Conservation (phyloP, 2,329 filamentous ascomycete genomes). For the Zalaria obscura region DNA sequence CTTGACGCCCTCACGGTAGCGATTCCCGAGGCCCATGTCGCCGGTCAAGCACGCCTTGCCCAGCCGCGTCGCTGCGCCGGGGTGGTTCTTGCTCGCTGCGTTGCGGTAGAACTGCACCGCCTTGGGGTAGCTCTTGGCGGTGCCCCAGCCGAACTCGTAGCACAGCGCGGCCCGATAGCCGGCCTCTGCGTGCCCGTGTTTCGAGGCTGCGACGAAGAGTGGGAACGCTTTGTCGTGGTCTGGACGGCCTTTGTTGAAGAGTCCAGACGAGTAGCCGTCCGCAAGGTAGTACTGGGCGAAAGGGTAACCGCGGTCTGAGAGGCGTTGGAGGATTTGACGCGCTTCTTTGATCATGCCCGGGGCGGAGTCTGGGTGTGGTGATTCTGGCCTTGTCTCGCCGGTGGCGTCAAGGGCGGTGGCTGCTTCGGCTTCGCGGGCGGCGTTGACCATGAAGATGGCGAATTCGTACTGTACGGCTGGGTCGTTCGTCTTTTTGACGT, state of each 20-base stretch:
- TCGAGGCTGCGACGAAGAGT: conserved; percentile 83
- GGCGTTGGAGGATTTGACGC: conserved; percentile 71
- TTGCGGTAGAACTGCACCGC: conserved; percentile 87
- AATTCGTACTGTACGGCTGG: conserved; percentile 88
- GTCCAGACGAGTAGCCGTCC: conserved; percentile 82
- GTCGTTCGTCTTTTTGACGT: conserved; percentile 94
- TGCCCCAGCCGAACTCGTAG: conserved; percentile 98
- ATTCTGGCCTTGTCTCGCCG: conserved; percentile 17
- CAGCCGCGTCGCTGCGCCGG: conserved; percentile 84
- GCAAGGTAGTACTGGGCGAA: conserved; percentile 97
- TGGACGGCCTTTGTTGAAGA: conserved; percentile 89
- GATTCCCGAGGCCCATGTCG: conserved; percentile 70
- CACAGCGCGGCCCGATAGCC: conserved; percentile 86
- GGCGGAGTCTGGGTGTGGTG: conserved; percentile 23
- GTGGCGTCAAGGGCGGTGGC: conserved; percentile 23
- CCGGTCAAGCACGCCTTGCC: conserved; percentile 81
- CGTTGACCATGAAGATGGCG: conserved; percentile 82
- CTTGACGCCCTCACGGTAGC: conserved; percentile 83
- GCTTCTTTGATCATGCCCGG: conserved; percentile 69
- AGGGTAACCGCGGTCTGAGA: conserved; percentile 79
- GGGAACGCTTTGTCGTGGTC: conserved; percentile 87
- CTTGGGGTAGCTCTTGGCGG: conserved; percentile 75
- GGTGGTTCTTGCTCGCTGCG: conserved; percentile 85
- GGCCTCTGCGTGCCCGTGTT: conserved; percentile 94
- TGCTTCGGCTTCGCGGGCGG: conserved; percentile 57